A percentile compares a stretch with the other conserved stretches of the same genome.
phyloP scores from a whole-genome alignment of 2,329 filamentous ascomycete genomes.

The Nemania sp. region DNA sequence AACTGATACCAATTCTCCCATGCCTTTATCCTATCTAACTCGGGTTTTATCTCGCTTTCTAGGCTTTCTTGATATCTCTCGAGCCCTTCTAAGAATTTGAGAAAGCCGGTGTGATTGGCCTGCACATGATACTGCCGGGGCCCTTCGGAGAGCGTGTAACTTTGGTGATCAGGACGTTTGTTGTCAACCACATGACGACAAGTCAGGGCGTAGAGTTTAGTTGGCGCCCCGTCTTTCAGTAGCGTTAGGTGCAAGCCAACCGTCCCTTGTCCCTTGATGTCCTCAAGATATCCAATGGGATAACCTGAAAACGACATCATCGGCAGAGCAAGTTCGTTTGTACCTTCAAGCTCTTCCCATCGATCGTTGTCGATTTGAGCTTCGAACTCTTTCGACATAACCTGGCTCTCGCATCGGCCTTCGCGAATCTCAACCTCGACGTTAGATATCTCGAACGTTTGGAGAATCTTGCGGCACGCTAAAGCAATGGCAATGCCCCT shows the following conservation, averaged over 20 bases:
- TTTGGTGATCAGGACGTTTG: not conserved
- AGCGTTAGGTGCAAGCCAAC: constrained; percentile 12
- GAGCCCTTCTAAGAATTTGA: no score
- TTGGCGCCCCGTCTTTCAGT: not conserved
- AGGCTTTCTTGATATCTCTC: no score
- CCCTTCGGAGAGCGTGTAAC: constrained; percentile 10
- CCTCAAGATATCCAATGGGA: constrained; percentile 6
- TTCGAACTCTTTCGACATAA: no score
- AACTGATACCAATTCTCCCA: constrained; percentile 18
- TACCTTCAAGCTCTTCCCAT: no score
- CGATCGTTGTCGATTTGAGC: no score
- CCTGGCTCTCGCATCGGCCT: no score
- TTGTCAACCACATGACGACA: constrained; percentile 8
- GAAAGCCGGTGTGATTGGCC: not conserved
- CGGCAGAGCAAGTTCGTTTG: no score
- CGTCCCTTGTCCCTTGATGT: not conserved
- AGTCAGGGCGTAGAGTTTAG: constrained; percentile 1
- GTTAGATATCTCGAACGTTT: no score
- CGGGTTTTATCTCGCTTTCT: not conserved
- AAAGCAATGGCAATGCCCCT: no score
- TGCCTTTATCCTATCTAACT: not conserved
- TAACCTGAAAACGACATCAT: constrained; percentile 1
- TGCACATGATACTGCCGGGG: constrained; percentile 11
- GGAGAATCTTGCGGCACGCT: no score
- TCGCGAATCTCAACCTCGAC: no score